These are phyloP conservation scores for Fusarium robinianum DNA, from an alignment of 2,329 filamentous ascomycete species.

Conservation along the genomic window DNA sequence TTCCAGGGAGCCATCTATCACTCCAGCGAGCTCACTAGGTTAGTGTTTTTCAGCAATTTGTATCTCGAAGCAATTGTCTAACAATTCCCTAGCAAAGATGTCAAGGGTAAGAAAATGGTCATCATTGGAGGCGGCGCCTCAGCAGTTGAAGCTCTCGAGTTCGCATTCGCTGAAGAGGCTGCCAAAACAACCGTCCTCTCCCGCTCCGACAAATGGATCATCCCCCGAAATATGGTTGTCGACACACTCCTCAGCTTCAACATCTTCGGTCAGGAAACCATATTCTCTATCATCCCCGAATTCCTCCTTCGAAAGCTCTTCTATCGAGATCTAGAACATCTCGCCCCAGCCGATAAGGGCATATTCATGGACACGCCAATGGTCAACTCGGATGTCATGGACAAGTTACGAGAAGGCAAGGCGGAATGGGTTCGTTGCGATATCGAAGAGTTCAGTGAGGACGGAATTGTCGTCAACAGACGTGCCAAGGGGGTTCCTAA, in stretches of 20 bases:
- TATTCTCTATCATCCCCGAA: conserved; percentile 79
- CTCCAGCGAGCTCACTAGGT: conserved; percentile 72
- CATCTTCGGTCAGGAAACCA: conserved; percentile 76
- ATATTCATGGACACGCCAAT: conserved; percentile 86
- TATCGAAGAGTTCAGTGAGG: conserved; percentile 66
- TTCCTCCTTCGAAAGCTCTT: conserved; percentile 75
- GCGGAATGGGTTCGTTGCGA: conserved; percentile 84
- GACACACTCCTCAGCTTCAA: conserved; percentile 77
- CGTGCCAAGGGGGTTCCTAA: conserved; percentile 74
- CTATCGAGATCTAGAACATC: conserved; percentile 77
- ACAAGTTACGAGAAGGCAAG: conserved; percentile 71
- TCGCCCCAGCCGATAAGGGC: conserved; percentile 71
- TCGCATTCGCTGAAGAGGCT: conserved; percentile 69
- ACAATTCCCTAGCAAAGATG: conserved; percentile 58
- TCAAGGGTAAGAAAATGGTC: conserved; percentile 74
- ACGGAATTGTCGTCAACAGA: conserved; percentile 72
- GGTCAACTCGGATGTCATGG: conserved; percentile 82
- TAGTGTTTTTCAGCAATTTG: conserved; percentile 4
- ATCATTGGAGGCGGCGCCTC: conserved; percentile 81
- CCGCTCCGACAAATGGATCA: conserved; percentile 84
- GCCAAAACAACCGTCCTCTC: conserved; percentile 73
- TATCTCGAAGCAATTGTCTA: conserved; percentile 6
- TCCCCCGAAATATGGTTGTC: conserved; percentile 76
- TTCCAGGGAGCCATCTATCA: conserved; percentile 77
- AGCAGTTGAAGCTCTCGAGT: conserved; percentile 82